These are phyloP conservation scores for Stipa capillata DNA, from an alignment of 176 grass and related monocot species.

Conservation along the genomic window DNA sequence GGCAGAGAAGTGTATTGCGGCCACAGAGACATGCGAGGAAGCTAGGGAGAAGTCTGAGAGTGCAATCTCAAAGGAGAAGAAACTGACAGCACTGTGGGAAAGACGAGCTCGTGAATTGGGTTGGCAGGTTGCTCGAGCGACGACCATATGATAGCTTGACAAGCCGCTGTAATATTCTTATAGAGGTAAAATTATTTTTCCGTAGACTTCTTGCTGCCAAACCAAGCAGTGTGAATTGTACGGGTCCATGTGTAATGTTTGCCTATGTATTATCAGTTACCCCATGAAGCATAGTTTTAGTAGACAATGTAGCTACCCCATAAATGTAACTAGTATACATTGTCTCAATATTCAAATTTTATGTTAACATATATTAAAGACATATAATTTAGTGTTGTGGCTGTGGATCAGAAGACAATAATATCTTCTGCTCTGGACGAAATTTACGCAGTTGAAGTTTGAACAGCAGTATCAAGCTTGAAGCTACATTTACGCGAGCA, in stretches of 20 bases:
- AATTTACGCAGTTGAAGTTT: background rate
- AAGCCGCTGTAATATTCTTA: background rate
- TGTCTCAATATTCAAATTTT: background rate
- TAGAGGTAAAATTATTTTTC: conserved; percentile 24
- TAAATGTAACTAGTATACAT: conserved; percentile 23
- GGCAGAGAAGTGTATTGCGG: conserved; percentile 82
- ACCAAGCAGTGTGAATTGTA: background rate
- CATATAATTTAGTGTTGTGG: background rate
- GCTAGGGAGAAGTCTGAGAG: conserved; percentile 60
- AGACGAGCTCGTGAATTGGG: conserved; percentile 62
- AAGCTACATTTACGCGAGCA: background rate
- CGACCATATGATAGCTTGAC: conserved; percentile 14
- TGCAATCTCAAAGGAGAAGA: conserved; percentile 68
- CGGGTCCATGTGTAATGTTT: conserved; percentile 20
- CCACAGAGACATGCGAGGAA: conserved; percentile 90
- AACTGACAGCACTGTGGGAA: conserved; percentile 72
- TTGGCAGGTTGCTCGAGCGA: conserved; percentile 45
- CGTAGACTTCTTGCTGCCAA: conserved; percentile 19
- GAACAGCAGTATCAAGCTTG: background rate
- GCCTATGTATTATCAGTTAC: conserved; percentile 9
- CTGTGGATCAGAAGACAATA: background rate
- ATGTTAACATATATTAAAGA: background rate
- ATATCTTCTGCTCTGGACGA: background rate
- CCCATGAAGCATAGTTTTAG: conserved; percentile 3
- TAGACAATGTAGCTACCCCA: conserved; percentile 7